phyloP scores from a whole-genome alignment of 2,329 filamentous ascomycete genomes.

The Falciphora oryzae region DNA sequence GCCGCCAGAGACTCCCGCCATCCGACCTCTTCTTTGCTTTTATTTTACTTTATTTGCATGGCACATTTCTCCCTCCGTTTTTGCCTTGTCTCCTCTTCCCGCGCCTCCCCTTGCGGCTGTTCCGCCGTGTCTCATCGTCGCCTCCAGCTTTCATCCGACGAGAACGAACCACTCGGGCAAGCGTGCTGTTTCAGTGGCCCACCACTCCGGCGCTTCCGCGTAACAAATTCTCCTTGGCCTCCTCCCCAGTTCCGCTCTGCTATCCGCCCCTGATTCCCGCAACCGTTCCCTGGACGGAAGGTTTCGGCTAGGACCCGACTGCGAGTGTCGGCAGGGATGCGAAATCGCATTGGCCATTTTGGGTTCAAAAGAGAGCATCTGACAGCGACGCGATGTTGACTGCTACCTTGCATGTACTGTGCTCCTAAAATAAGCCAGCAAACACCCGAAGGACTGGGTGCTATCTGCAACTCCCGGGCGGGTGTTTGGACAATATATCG shows the following conservation, averaged over 20 bases:
- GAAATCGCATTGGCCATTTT: neutral
- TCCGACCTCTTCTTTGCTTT: neutral
- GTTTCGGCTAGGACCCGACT: neutral
- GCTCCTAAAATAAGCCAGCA: no score
- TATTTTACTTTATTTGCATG: neutral
- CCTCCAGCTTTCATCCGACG: conserved; percentile 5
- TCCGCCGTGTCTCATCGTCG: conserved; percentile 3
- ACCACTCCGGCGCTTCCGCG: conserved; percentile 3
- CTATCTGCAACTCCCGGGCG: no score
- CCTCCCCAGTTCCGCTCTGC: neutral
- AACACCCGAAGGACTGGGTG: neutral
- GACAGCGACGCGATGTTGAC: neutral
- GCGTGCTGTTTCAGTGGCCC: conserved; percentile 2
- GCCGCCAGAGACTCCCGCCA: no score
- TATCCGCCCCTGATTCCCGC: neutral
- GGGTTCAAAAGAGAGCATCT: neutral
- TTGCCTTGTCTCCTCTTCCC: neutral
- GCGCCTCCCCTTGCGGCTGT: neutral
- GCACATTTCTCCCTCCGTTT: neutral
- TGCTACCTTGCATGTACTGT: neutral
- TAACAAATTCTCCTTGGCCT: neutral
- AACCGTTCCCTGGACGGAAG: neutral
- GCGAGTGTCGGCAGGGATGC: neutral
- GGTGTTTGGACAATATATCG: no score
- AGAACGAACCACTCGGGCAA: neutral